Base-by-base conservation (phyloP, 495 filamentous ascomycete species). In the Tuber calosporum region DNA sequence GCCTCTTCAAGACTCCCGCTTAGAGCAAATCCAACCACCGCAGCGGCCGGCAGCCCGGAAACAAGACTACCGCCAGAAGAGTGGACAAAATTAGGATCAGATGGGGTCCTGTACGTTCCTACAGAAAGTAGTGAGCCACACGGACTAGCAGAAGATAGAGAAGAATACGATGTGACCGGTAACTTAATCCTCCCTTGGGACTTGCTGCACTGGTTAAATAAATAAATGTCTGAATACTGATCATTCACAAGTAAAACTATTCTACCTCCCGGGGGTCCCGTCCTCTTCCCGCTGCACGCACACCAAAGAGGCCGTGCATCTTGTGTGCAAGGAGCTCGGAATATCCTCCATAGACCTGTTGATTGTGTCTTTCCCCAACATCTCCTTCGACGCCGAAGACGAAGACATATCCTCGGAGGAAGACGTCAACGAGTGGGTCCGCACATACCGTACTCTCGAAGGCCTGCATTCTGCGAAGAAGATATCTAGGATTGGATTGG, bases 341-440 rank as follows among this genome's bases (percentile, higher is more conserved):
- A 88, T 92, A 40, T 82, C 86, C 4, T 87, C 87, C 67, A 89
- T 99, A 73, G 92, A 97, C 83, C 87, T 99, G 34, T 86, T 98
- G 66, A 95, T 98, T 76, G 89, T 94, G 22, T 96, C 93, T 3
- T 97, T 97, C 80, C 96, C 95, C 0, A 92, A 92, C 53, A 90
- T 99, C 81, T 89, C 92, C 20, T 97, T 98, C 75, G 93, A 98
- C 72, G 93, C 92, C 22, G 93, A 97, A 66, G 94, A 94, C 82
- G 91, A 94, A 82, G 89, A 89, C 73, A 83, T 79, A 73, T 84
- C 84, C 11, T 83, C 86, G 20, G 39, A 77, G 67, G 80, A 82
- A 1, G 87, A 87, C 72, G 84, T 87, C 74, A 83, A 85, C 48
- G 89, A 91, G 41, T 93, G 93, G 87, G 82, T 90, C 0, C 83